Base-by-base conservation (phyloP, 257 asterid species). In the Solanum pinnatisectum region DNA sequence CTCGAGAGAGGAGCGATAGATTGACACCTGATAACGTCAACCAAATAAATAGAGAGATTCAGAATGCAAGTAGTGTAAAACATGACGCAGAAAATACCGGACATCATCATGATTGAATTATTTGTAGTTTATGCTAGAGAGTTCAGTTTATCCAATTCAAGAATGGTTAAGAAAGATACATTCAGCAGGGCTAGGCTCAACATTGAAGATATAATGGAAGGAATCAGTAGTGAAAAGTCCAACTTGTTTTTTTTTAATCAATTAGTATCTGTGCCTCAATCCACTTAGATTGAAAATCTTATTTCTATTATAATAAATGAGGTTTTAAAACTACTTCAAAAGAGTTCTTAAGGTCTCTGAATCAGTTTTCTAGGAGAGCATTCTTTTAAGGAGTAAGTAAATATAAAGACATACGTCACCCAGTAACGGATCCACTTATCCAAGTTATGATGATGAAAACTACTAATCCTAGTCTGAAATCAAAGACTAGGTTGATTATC, bases 1-100 rank as follows among this genome's bases (percentile, higher is more conserved):
- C 99, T 90, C 98, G 93, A 10, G 99, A 96, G 87, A 96, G 99
- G 42, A 96, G 93, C 1, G 98, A 94, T 78, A 96, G 87, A 87
- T 96, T 96, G n/a, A 96, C 99, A 25, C 98, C 99, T 94, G 52
- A 90, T 1, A 72, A 68, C 6, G 37, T 81, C 27, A 81, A n/a
- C 18, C 40, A 81, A 44, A 27, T 27, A 11, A 78, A 74, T 46
- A 81, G 67, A 44, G 27, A 15, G 27, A 44, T 9, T 81, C 4
- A 10, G 40, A 32, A 49, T 81, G 27, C 30, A 46, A 49, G 30
- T 9, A 81, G 40, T 30, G 67, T 27, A 81, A 16, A 10, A 49
- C 20, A 49, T 52, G 20, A 15, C 84, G 8, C 10, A 74, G 15
- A n/a, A 77, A 4, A 27, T 5, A 30, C 2, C 22, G 0, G 16